phyloP scores from a whole-genome alignment of 805 yeast genomes.

The Kluyveromyces starmeri region DNA sequence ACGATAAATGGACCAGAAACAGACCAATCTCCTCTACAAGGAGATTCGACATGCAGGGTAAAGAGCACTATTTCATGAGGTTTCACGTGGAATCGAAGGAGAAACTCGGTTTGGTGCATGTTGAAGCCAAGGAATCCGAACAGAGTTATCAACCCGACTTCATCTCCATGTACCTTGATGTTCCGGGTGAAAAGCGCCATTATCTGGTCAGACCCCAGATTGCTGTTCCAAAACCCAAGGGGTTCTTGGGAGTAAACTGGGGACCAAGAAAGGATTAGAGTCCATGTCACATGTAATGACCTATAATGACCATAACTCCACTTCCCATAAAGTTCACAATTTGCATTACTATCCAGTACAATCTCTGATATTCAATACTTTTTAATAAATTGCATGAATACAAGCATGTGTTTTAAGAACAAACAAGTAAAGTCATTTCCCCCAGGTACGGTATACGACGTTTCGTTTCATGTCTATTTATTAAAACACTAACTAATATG shows the following conservation, averaged over 20 bases:
- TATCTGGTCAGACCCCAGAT: slow-evolving; percentile 61
- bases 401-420: too few species aligned
- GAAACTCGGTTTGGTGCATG: slow-evolving; percentile 59
- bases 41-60: slow-evolving; percentile 62
- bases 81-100: slow-evolving; percentile 73
- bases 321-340: too few species aligned
- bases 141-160: slow-evolving; percentile 59
- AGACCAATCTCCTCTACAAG: slow-evolving; percentile 71
- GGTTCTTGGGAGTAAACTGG: slow-evolving; percentile 80
- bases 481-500: not conserved
- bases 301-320: too few species aligned
- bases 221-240: slow-evolving; percentile 38
- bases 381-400: too few species aligned
- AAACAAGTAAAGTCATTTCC: too few species aligned
- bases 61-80: slow-evolving; percentile 73
- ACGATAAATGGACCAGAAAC: slow-evolving; percentile 78
- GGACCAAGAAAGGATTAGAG: slow-evolving; percentile 55
- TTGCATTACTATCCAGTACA: too few species aligned
- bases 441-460: too few species aligned
- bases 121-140: slow-evolving; percentile 66
- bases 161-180: slow-evolving; percentile 65
- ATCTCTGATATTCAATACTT: too few species aligned
- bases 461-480: not conserved
- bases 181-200: slow-evolving; percentile 58
- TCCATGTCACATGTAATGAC: too few species aligned